These are phyloP conservation scores for Erigeron philadelphicus DNA, from an alignment of 140 eudicot species.

Conservation along the genomic window DNA sequence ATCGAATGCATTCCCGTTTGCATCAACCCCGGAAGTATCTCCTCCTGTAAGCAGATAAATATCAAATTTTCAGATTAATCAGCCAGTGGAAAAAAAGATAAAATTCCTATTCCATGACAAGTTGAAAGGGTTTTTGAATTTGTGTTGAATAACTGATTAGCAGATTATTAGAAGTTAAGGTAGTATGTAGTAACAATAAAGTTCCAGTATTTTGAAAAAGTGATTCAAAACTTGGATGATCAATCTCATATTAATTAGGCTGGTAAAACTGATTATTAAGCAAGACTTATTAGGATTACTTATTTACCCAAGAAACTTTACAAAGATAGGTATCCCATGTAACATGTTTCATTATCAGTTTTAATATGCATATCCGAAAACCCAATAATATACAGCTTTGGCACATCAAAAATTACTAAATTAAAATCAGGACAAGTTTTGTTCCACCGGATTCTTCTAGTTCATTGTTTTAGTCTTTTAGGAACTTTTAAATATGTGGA, in stretches of 20 bases:
- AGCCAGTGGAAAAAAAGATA: background rate
- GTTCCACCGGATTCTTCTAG: too few species aligned
- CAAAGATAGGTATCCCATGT: too few species aligned
- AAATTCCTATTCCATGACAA: background rate
- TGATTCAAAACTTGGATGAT: background rate
- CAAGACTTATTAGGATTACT: background rate
- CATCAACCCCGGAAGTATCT: conserved; percentile 62
- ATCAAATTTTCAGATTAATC: background rate
- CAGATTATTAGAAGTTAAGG: background rate
- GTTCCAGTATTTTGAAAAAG: background rate
- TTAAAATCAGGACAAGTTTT: too few species aligned
- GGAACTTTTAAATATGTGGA: too few species aligned
- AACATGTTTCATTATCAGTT: background rate
- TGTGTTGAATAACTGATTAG: background rate
- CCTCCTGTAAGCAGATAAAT: conserved; percentile 24
- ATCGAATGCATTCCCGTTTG: conserved; percentile 65
- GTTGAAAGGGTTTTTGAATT: background rate
- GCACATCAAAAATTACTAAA: too few species aligned
- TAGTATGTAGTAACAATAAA: too few species aligned
- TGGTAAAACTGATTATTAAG: background rate
- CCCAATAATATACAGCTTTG: background rate
- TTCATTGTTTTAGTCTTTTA: too few species aligned
- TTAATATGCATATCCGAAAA: background rate
- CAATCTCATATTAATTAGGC: background rate
- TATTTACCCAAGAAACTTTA: too few species aligned